A percentile compares a stretch with the other conserved stretches of the same genome.
Evolutionary conservation across 2,329 filamentous ascomycete genomes (phyloP).

Genomic region (Metarhizium sp.): DNA sequence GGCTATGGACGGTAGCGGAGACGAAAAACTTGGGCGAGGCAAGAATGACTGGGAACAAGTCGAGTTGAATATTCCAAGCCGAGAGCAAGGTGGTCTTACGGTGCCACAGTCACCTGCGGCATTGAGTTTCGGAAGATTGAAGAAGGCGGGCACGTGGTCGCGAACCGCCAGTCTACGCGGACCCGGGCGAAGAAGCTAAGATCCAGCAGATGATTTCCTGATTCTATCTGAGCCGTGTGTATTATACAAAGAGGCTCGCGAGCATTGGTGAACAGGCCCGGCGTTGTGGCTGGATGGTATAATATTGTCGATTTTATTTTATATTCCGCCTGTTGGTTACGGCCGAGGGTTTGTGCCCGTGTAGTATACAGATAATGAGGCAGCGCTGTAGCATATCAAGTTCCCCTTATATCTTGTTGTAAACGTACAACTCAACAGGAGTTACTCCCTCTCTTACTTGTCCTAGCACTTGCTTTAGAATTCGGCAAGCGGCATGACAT

Average conservation of each 20-base stretch:
- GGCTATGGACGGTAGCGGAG: conserved; percentile 18
- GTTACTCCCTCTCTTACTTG: too few species aligned
- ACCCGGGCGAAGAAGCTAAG: conserved; percentile 14
- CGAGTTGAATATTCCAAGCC: conserved; percentile 13
- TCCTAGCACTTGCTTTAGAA: too few species aligned
- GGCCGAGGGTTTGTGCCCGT: too few species aligned
- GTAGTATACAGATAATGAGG: too few species aligned
- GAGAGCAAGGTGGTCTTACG: conserved; percentile 11
- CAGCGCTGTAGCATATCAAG: too few species aligned
- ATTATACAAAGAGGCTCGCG: background rate
- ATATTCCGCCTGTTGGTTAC: too few species aligned
- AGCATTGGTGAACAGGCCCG: too few species aligned
- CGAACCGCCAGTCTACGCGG: conserved; percentile 32
- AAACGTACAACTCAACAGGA: too few species aligned
- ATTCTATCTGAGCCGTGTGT: background rate
- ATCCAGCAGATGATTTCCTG: background rate
- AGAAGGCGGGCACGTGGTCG: conserved; percentile 37
- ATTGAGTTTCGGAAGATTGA: conserved; percentile 41
- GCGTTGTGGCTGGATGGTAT: too few species aligned
- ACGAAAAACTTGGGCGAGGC: conserved; percentile 13
- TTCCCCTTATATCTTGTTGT: too few species aligned
- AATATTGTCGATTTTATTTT: too few species aligned
- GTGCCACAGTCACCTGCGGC: conserved; percentile 25
- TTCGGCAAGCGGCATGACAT: too few species aligned
- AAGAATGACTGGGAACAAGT: conserved; percentile 19